Percentiles rank a stretch among this genome's conserved stretches.
Conservation (phyloP, 768 basidiomycete genomes). For the Kwoniella heveanensis region DNA sequence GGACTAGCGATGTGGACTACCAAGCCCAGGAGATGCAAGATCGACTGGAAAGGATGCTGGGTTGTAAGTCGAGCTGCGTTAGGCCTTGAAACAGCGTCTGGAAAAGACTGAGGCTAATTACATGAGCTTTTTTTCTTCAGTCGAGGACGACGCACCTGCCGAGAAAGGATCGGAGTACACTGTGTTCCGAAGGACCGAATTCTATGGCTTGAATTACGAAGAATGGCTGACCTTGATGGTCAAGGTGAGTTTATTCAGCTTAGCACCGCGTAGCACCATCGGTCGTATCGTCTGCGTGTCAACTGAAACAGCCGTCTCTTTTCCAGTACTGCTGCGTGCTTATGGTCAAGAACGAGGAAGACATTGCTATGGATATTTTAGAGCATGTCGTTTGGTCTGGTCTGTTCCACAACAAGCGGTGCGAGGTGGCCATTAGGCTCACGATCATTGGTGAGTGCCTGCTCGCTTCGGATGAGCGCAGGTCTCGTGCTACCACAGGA, state of each 20-base stretch:
- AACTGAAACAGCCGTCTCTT: too few species aligned
- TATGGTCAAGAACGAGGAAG: slow-evolving; percentile 52
- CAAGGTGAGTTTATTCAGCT: slow-evolving; percentile 63
- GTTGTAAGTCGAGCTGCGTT: slow-evolving; percentile 35
- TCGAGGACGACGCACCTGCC: slow-evolving; percentile 38
- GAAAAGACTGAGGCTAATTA: not conserved
- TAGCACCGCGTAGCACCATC: too few species aligned
- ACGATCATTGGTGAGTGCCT: slow-evolving; percentile 69
- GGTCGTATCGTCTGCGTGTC: too few species aligned
- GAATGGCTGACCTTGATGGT: slow-evolving; percentile 84
- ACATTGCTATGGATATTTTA: slow-evolving; percentile 49
- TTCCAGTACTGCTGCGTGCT: slow-evolving; percentile 53
- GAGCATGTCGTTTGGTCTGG: slow-evolving; percentile 51
- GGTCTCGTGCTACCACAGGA: not conserved
- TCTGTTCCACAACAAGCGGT: slow-evolving; percentile 62
- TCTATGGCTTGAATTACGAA: slow-evolving; percentile 78
- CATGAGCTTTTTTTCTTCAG: not conserved
- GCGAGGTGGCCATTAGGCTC: slow-evolving; percentile 73
- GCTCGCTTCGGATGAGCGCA: not conserved
- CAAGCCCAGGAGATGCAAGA: slow-evolving; percentile 56
- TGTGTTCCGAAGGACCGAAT: slow-evolving; percentile 63
- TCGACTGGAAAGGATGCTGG: slow-evolving; percentile 53
- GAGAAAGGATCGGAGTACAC: slow-evolving; percentile 46
- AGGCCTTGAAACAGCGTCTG: not conserved
- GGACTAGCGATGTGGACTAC: slow-evolving; percentile 42